Conservation (phyloP, 2,329 filamentous ascomycete genomes). For the Knufia petricola region DNA sequence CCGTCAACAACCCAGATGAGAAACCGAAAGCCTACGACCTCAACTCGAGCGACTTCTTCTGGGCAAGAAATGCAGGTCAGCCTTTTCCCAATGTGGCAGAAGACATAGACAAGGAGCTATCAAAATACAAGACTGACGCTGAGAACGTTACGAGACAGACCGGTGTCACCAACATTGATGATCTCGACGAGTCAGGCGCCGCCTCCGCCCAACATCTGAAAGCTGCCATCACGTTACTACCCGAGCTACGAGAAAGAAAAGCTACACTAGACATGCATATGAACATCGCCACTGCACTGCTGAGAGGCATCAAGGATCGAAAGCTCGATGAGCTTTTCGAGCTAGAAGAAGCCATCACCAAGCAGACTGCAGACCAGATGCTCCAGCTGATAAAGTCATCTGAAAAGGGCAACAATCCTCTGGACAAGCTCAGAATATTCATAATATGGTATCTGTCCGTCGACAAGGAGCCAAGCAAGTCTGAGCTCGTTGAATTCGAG, state of each 20-base stretch:
- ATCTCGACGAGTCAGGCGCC: conserved; percentile 70
- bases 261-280: conserved; percentile 96
- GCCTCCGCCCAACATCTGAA: conserved; percentile 91
- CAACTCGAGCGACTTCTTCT: conserved; percentile 87
- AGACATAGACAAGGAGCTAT: conserved; percentile 87
- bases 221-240: conserved; percentile 84
- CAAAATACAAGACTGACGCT: conserved; percentile 90
- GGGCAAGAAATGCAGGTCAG: conserved; percentile 79
- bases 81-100: conserved; percentile 95
- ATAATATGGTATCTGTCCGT: conserved; percentile 96
- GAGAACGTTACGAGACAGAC: conserved; percentile 92
- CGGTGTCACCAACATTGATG: conserved; percentile 82
- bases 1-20: conserved; percentile 63
- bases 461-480: conserved; percentile 72
- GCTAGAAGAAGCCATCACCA: conserved; percentile 82
- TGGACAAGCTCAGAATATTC: conserved; percentile 87
- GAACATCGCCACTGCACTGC: conserved; percentile 79
- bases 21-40: conserved; percentile 89
- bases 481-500: conserved; percentile 78
- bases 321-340: conserved; percentile 96
- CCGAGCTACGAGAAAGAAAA: conserved; percentile 86
- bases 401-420: conserved; percentile 70
- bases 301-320: conserved; percentile 82
- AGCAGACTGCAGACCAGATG: conserved; percentile 81
- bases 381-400: conserved; percentile 74